Evolutionary conservation across 1,284 basidiomycete species (phyloP).

Genomic region (Pterulicium gracile): DNA sequence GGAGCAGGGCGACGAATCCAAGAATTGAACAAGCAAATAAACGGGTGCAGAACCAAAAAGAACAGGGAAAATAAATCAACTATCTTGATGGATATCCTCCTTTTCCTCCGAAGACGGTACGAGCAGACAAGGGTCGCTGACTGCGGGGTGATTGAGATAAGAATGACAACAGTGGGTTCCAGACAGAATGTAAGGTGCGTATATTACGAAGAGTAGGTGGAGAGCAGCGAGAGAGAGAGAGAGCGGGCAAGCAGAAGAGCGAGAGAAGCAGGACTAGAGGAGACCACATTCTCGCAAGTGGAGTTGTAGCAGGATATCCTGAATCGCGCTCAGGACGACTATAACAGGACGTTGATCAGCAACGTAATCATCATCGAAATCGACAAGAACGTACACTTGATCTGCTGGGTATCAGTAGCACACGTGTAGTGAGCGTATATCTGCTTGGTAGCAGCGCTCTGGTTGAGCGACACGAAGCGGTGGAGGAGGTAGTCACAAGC

Average conservation of each 20-base stretch:
- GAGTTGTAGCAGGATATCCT: constrained; percentile 74
- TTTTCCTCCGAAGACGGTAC: too few relatives aligned
- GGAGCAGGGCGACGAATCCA: too few relatives aligned
- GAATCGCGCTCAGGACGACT: constrained; percentile 77
- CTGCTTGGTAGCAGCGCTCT: constrained; percentile 79
- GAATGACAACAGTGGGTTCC: neutral
- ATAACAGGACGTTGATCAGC: constrained; percentile 6
- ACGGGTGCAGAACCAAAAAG: too few relatives aligned
- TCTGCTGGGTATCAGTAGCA: constrained; percentile 84
- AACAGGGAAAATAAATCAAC: too few relatives aligned
- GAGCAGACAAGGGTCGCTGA: too few relatives aligned
- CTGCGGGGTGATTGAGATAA: too few relatives aligned
- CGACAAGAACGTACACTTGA: constrained; percentile 47
- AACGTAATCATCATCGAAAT: constrained; percentile 5
- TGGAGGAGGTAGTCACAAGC: constrained; percentile 83
- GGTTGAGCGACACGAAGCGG: constrained; percentile 80
- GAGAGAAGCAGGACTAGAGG: constrained; percentile 31
- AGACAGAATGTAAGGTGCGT: too few relatives aligned
- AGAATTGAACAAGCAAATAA: too few relatives aligned
- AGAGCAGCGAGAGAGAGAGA: too few relatives aligned
- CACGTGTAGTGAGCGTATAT: constrained; percentile 87
- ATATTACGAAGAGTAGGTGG: too few relatives aligned
- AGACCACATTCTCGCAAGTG: constrained; percentile 81
- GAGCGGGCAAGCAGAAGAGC: constrained; percentile 1
- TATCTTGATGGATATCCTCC: too few relatives aligned